phyloP scores from a whole-genome alignment of 2,329 filamentous ascomycete genomes.

The Penicillium sp. region DNA sequence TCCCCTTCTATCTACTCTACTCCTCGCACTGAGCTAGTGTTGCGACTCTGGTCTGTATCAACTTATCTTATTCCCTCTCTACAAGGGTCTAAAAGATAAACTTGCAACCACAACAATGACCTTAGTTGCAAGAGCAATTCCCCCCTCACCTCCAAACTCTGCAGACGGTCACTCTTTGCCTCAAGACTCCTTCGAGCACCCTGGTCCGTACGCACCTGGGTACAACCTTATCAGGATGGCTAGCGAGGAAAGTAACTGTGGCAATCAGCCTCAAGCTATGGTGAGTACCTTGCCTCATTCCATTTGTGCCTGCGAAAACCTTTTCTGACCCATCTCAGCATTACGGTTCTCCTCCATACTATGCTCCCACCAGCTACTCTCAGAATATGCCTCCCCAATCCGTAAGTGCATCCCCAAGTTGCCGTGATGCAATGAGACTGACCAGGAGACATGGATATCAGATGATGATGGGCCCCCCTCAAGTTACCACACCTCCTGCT shows the following conservation, averaged over 20 bases:
- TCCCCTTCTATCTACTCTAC: conserved; percentile 7
- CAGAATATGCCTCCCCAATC: conserved; percentile 16
- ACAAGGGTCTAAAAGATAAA: not conserved
- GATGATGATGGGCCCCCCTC: conserved; percentile 20
- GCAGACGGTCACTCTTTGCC: conserved; percentile 22
- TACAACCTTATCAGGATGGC: conserved; percentile 10
- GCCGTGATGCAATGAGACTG: not conserved
- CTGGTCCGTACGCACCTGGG: conserved; percentile 14
- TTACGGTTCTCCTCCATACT: conserved; percentile 20
- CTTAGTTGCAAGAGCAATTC: conserved; percentile 17
- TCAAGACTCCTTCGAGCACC: conserved; percentile 16
- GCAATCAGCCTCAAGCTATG: conserved; percentile 11
- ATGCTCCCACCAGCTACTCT: conserved; percentile 11
- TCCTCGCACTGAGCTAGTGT: conserved; percentile 5
- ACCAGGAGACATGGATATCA: not conserved
- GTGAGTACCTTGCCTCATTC: conserved; percentile 16
- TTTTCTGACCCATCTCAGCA: conserved; percentile 8
- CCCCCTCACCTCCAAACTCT: conserved; percentile 33
- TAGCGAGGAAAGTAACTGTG: conserved; percentile 6
- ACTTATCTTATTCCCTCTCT: conserved; percentile 8
- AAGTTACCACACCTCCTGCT: conserved; percentile 27
- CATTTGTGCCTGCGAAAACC: not conserved
- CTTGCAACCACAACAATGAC: conserved; percentile 9
- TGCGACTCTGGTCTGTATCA: conserved; percentile 2
- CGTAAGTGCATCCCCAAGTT: conserved; percentile 17